These are phyloP conservation scores for Spirogloea muscicola DNA, from an alignment of 139 green algal genomes.

Conservation along the genomic window DNA sequence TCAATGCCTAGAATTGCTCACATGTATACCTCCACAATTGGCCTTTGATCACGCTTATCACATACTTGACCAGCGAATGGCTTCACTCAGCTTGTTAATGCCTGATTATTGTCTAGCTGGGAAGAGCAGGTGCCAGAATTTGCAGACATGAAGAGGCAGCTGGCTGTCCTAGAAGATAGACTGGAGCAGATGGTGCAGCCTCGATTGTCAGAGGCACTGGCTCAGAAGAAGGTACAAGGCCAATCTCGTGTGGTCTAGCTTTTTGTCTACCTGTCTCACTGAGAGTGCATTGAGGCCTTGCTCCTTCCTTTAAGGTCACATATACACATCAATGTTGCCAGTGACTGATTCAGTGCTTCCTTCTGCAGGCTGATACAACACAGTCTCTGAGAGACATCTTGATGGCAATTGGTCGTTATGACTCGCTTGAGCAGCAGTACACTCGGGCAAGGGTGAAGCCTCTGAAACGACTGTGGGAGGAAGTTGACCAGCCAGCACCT, in stretches of 20 bases:
- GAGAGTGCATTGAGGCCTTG: not conserved
- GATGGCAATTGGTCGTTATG: constrained; percentile 16
- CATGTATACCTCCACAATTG: too few species aligned
- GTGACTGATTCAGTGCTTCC: not conserved
- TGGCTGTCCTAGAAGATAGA: constrained; percentile 70
- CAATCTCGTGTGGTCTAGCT: not conserved
- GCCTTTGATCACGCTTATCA: too few species aligned
- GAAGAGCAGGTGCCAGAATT: constrained; percentile 74
- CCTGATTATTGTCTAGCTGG: too few species aligned
- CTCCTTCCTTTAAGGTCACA: not conserved
- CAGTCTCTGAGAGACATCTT: constrained; percentile 22
- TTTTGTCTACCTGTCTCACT: constrained; percentile 5
- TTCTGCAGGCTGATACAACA: constrained; percentile 24
- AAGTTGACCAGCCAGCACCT: constrained; percentile 3
- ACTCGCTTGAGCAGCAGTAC: constrained; percentile 32
- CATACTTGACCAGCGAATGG: too few species aligned
- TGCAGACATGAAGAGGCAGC: constrained; percentile 52
- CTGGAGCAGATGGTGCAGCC: constrained; percentile 72
- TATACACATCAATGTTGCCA: not conserved
- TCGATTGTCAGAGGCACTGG: constrained; percentile 65
- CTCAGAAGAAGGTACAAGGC: constrained; percentile 27
- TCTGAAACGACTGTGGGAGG: constrained; percentile 13
- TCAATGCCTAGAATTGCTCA: too few species aligned
- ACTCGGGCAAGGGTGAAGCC: constrained; percentile 3
- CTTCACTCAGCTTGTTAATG: too few species aligned